Conservation (phyloP, 345 rosid species). For the Eucalyptus virginea region DNA sequence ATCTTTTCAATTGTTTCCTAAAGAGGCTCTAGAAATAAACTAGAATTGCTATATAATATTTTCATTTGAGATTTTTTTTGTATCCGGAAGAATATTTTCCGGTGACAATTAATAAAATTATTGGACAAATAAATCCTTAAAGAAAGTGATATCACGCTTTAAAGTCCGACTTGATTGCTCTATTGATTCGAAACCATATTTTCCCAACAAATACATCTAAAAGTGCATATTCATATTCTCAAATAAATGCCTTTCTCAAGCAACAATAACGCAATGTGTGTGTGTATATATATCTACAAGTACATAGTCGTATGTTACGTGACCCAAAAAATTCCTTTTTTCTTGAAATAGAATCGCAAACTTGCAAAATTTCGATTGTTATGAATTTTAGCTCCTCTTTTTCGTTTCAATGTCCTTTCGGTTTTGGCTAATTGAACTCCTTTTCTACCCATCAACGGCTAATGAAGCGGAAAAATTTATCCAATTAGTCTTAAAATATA, state of each 20-base stretch:
- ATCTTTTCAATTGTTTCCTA: too few species aligned
- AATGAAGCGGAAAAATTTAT: not conserved
- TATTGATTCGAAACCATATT: too few species aligned
- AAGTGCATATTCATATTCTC: not conserved
- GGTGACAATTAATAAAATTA: too few species aligned
- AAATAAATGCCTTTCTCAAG: not conserved
- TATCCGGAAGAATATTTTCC: too few species aligned
- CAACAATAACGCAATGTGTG: not conserved
- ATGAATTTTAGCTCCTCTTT: not conserved
- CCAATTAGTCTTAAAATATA: not conserved
- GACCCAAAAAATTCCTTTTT: not conserved
- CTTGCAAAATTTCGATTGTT: not conserved
- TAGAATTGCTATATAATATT: too few species aligned
- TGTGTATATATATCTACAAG: too few species aligned
- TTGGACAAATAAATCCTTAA: too few species aligned
- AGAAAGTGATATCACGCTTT: fast-evolving
- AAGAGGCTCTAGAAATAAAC: too few species aligned
- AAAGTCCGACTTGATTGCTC: too few species aligned
- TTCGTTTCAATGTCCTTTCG: not conserved
- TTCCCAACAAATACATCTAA: not conserved
- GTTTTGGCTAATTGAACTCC: not conserved
- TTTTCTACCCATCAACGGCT: not conserved
- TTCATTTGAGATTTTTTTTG: too few species aligned
- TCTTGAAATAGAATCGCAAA: not conserved
- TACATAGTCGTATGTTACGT: too few species aligned